Base-by-base conservation (phyloP, 495 filamentous ascomycete genomes). In the Penicillium fimorum region DNA sequence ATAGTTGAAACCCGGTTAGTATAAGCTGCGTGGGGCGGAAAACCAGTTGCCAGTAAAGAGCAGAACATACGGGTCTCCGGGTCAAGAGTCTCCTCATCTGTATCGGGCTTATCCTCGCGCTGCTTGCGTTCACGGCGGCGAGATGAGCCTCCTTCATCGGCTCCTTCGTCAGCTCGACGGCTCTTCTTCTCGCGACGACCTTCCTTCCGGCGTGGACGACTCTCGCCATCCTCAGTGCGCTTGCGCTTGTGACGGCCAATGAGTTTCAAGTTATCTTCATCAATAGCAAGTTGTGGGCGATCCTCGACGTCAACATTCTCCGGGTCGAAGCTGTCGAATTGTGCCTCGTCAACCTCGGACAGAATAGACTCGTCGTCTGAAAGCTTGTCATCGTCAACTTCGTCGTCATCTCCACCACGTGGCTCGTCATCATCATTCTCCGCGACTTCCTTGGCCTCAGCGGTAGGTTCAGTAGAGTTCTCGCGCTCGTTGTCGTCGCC, bases 281-380 rank as follows among this genome's bases (percentile, higher is more conserved):
- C 95, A 56, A 97, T 90, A 17, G 89, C 87, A 27, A 94, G 81
- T 29, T 81, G 76, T 10, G 87, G 86, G 32, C 86, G 83, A 58
- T 92, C 89, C 50, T 93, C 88, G 62, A 92, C 80, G 37, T 84
- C 84, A 45, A 92, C 83, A 30, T 85, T 84, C 53, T 80, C 82
- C 0, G 88, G 88, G 64, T 97, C 91, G 72, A 96, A 96, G 61
- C 96, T 85, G 44, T 89, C 87, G 71, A 99, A 96, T 68, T 95
- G 87, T 44, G 87, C 88, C 68, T 97, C 94, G 70, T 97, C 95
- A 62, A 98, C 87, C 69, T 98, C 94, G 10, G 92, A 97, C 15
- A 96, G 83, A 50, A 89, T 83, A n/a, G 89, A 91, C 32, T 93
- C 90, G 57, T 88, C 83, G 61, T 92, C 91, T 1, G 87, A 88